phyloP scores from a whole-genome alignment of 2,329 filamentous ascomycete genomes.

The Colletotrichum sp. region DNA sequence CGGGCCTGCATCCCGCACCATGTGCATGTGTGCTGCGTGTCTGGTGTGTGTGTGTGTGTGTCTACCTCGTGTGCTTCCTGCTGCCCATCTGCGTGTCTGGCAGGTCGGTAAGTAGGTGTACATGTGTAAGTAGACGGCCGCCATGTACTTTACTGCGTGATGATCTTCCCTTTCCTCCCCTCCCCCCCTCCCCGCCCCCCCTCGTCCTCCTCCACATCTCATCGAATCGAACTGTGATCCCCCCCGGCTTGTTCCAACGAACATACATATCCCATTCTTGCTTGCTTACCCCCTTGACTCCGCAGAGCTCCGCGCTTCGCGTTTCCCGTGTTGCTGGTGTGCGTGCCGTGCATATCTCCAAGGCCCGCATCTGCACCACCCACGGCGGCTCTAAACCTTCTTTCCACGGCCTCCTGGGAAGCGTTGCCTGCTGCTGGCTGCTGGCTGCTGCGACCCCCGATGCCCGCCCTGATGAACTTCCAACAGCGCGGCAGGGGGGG shows the following conservation, averaged over 20 bases:
- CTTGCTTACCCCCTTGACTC: background rate
- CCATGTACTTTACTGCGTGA: background rate
- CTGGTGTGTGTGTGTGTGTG: background rate
- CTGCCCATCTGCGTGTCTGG: background rate
- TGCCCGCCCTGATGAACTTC: background rate
- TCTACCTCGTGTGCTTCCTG: background rate
- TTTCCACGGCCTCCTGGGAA: background rate
- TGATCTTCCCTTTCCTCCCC: background rate
- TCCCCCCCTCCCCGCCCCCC: too few species aligned
- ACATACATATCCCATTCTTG: background rate
- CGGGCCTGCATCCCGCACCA: background rate
- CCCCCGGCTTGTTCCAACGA: background rate
- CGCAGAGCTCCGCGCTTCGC: background rate
- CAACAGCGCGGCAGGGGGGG: background rate
- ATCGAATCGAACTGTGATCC: background rate
- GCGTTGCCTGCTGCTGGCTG: background rate
- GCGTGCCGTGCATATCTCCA: background rate
- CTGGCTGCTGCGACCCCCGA: background rate
- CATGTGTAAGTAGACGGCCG: background rate
- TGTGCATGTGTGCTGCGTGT: background rate
- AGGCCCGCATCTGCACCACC: background rate
- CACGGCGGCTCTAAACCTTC: conserved; percentile 15
- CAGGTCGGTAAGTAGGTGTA: background rate
- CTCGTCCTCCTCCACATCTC: background rate
- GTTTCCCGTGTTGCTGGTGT: background rate